These are phyloP conservation scores for Barnettozyma wickerhamii DNA, from an alignment of 805 yeast genomes.

Conservation along the genomic window DNA sequence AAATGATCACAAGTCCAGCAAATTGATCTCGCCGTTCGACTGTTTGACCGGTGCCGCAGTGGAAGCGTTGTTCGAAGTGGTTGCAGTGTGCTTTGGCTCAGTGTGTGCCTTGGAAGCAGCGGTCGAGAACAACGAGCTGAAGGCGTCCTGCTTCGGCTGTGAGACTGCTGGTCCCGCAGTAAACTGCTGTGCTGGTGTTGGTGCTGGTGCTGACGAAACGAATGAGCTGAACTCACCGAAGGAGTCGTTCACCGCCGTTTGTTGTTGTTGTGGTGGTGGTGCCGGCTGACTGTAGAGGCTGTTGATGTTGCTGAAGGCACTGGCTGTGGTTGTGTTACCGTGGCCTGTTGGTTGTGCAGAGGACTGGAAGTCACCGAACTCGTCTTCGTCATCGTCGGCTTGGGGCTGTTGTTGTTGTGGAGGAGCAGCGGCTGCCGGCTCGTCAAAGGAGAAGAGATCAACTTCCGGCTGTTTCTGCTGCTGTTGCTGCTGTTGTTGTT, in stretches of 20 bases:
- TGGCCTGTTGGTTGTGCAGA: slow-evolving; percentile 43
- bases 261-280: slow-evolving; percentile 19
- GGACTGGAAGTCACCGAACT: slow-evolving; percentile 75
- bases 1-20: slow-evolving; percentile 12
- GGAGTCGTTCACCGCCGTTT: slow-evolving; percentile 10
- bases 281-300: slow-evolving; percentile 26
- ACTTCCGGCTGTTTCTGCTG: slow-evolving; percentile 24
- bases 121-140: slow-evolving; percentile 61
- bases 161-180: slow-evolving; percentile 34
- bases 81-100: slow-evolving; percentile 5
- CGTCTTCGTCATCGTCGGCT: slow-evolving; percentile 58
- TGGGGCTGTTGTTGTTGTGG: not conserved
- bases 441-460: slow-evolving; percentile 49
- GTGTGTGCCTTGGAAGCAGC: slow-evolving; percentile 46
- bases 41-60: not conserved
- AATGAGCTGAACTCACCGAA: slow-evolving; percentile 26
- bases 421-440: slow-evolving; percentile 20
- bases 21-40: slow-evolving; percentile 12
- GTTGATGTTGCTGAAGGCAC: slow-evolving; percentile 28
- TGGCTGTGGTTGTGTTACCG: slow-evolving; percentile 14
- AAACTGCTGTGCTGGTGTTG: slow-evolving; percentile 17
- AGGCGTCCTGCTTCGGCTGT: slow-evolving; percentile 55
- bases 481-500: slow-evolving; percentile 16
- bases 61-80: slow-evolving; percentile 3
- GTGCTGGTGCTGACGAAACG: slow-evolving; percentile 8